These are phyloP conservation scores for Trichosporon asahii DNA, from an alignment of 1,284 basidiomycete species.

Conservation along the genomic window DNA sequence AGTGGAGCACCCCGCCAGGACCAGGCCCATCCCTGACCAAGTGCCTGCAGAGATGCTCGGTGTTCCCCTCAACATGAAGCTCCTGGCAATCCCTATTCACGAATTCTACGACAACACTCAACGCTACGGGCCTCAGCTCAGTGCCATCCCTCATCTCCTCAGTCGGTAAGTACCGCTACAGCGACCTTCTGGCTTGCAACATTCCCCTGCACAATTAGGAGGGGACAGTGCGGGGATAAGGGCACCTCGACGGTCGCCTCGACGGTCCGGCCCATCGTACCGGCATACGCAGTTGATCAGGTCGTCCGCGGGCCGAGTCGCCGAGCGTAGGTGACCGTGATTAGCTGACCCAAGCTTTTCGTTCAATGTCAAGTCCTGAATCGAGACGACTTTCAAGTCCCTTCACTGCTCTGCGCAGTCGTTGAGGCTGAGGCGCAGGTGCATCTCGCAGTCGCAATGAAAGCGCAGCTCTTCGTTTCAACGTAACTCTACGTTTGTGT, in stretches of 20 bases:
- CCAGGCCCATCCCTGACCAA: not conserved
- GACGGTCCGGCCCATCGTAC: not conserved
- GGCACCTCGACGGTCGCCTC: not conserved
- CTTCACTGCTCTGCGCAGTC: not conserved
- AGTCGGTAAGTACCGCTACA: slow-evolving; percentile 64
- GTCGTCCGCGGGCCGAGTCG: not conserved
- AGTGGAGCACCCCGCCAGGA: not conserved
- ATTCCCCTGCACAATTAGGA: too few relatives aligned
- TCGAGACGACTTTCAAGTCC: not conserved
- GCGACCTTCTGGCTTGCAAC: too few relatives aligned
- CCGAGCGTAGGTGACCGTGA: not conserved
- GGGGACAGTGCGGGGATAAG: not conserved
- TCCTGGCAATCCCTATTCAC: slow-evolving; percentile 90
- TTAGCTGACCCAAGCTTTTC: slow-evolving; percentile 5
- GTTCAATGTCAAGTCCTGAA: slow-evolving; percentile 3
- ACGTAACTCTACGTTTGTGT: not conserved
- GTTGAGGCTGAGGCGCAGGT: not conserved
- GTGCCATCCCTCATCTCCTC: slow-evolving; percentile 87
- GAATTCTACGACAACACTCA: slow-evolving; percentile 97
- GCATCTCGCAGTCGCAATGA: not conserved
- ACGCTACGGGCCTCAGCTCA: slow-evolving; percentile 88
- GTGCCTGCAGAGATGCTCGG: slow-evolving; percentile 74
- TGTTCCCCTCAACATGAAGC: slow-evolving; percentile 97
- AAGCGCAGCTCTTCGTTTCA: not conserved
- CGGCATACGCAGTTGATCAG: slow-evolving; percentile 2